phyloP scores from a whole-genome alignment of 441 rosid genomes.

The Euphorbia corollata region DNA sequence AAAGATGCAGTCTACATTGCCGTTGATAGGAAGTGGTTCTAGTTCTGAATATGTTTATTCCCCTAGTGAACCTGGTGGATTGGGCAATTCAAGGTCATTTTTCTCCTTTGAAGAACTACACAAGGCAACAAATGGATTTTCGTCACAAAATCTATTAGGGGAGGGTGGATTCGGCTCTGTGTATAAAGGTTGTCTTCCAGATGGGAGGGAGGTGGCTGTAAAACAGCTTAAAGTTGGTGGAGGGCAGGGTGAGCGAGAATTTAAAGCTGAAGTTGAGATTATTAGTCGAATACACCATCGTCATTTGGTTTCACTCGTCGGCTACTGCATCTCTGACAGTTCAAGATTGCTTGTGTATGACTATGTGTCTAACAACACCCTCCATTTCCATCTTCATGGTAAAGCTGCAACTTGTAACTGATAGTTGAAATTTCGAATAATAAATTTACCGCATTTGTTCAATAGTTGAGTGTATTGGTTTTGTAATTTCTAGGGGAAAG shows the following conservation, averaged over 20 bases:
- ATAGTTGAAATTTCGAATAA: slow-evolving; percentile 12
- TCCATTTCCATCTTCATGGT: slow-evolving; percentile 90
- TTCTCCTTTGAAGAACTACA: slow-evolving; percentile 66
- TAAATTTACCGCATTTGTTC: slow-evolving; percentile 4
- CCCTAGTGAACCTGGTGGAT: slow-evolving; percentile 46
- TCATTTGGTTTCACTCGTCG: slow-evolving; percentile 82
- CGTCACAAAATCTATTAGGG: slow-evolving; percentile 64
- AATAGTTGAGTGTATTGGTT: slow-evolving; percentile 7
- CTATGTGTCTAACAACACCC: slow-evolving; percentile 73
- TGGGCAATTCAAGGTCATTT: slow-evolving; percentile 57
- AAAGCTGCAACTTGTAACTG: slow-evolving; percentile 19
- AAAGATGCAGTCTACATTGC: slow-evolving; percentile 55
- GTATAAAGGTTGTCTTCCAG: slow-evolving; percentile 63
- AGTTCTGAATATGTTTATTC: slow-evolving; percentile 37
- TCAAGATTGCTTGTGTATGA: slow-evolving; percentile 72
- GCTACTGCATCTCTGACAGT: slow-evolving; percentile 71
- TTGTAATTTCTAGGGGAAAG: slow-evolving; percentile 40
- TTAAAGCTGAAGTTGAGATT: slow-evolving; percentile 85
- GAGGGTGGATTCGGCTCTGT: slow-evolving; percentile 92
- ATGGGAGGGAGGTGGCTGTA: slow-evolving; percentile 76
- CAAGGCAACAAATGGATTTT: slow-evolving; percentile 66
- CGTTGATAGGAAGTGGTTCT: slow-evolving; percentile 51
- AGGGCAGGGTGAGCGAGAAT: slow-evolving; percentile 91
- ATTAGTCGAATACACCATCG: slow-evolving; percentile 89
- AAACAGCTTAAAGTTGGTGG: slow-evolving; percentile 76